These are phyloP conservation scores for Zoysia matrella DNA, from an alignment of 202 grass and related monocot species.

Conservation along the genomic window DNA sequence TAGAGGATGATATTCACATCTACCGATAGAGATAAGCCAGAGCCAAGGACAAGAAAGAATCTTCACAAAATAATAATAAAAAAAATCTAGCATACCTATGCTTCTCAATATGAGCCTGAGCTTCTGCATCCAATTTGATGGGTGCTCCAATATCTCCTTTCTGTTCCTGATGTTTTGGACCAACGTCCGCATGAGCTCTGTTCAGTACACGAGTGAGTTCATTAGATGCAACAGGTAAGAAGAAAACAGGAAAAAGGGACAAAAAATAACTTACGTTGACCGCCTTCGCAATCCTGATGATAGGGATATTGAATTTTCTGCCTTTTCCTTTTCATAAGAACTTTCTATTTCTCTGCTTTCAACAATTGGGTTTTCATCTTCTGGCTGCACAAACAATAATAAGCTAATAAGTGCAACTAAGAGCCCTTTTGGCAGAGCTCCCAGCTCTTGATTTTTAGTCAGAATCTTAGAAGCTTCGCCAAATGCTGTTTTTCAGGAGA, in stretches of 20 bases:
- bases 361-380: constrained; percentile 58
- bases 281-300: constrained; percentile 74
- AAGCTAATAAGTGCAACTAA: too few species aligned
- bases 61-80: neutral
- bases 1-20: neutral
- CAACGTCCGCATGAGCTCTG: constrained; percentile 54
- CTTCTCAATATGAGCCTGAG: constrained; percentile 80
- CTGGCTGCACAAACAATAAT: constrained; percentile 30
- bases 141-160: constrained; percentile 63
- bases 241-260: neutral
- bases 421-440: too few species aligned
- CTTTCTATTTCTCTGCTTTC: constrained; percentile 60
- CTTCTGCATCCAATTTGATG: constrained; percentile 84
- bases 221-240: constrained; percentile 11
- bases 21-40: neutral
- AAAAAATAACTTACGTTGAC: constrained; percentile 58
- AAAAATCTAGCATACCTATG: constrained; percentile 64
- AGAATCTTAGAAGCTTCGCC: too few species aligned
- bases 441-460: too few species aligned
- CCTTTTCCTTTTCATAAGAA: constrained; percentile 49
- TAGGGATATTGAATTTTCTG: constrained; percentile 52
- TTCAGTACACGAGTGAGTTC: constrained; percentile 18
- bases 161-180: constrained; percentile 41
- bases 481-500: too few species aligned
- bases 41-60: neutral